Base-by-base conservation (phyloP, 371 early-diverging fungal genomes). In the Mortierella sp. region DNA sequence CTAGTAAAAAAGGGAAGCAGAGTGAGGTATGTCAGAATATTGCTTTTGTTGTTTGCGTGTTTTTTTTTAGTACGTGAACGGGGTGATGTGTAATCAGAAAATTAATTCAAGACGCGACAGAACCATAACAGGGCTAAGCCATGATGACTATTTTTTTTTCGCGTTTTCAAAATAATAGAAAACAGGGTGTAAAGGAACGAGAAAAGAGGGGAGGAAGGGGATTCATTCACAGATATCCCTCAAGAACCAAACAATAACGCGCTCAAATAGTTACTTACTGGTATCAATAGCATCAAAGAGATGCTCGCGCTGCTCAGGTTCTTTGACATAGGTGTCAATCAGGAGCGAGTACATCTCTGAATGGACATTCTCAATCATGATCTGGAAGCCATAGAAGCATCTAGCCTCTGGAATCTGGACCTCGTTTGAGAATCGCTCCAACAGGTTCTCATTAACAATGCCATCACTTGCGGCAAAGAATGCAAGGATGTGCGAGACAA, bases 391-490 rank as follows among this genome's bases (percentile, higher is more conserved):
- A 82, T 99, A 99, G 82, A 99, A 99, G 82, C 94, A 97, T 57
- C 97, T 87, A 23, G 99, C 99, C 83, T 99, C 99, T 52, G 99
- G 94, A 63, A 99, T 93, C 82, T 98, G 97, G 23, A 99, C 99
- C 80, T 99, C 99, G 50, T 90, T 91, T 65, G 94, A 92, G 83
- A 99, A 99, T 55, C 98, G 92, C 81, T 95, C 94, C 24, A 98
- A 93, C 49, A 99, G 84, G 81, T 99, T 99, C 83, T 99, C 99
- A 81, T 99, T 99, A 56, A 99, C 99, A 70, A 99, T 99, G 62
- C 99, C 99, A 85, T 99, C 99, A 9, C 96, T 95, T 37, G 99
- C 98, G n/a, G 99, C 99, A 87, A 99, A 99, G 90, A 99, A 99
- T 23, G 99, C 99, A 30, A 99, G 87, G 19, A 99, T 94, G 76